Evolutionary conservation across 2,329 filamentous ascomycete species (phyloP).

Genomic region (Phyllachora maydis): DNA sequence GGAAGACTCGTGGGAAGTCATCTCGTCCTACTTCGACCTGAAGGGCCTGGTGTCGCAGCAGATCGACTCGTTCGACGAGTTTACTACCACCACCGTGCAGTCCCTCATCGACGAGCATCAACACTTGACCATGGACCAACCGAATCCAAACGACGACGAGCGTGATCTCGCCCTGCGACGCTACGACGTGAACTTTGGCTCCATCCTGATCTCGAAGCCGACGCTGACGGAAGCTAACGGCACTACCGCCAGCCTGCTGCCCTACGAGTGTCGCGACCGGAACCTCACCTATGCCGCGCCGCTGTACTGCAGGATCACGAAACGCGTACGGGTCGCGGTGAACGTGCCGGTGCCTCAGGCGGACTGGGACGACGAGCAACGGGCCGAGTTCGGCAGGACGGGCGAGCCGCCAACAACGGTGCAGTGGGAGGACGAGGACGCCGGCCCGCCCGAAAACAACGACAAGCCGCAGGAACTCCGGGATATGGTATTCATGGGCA

Average conservation of each 20-base stretch:
- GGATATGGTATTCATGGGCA: constrained; percentile 76
- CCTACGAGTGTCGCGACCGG: constrained; percentile 86
- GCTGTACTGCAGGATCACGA: constrained; percentile 73
- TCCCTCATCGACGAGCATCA: constrained; percentile 87
- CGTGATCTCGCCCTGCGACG: constrained; percentile 69
- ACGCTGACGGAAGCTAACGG: constrained; percentile 89
- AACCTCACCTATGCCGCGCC: constrained; percentile 92
- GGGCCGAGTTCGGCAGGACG: constrained; percentile 29
- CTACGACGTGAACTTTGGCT: constrained; percentile 89
- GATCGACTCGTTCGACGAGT: constrained; percentile 95
- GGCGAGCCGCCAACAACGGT: constrained; percentile 36
- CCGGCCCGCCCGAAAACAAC: constrained; percentile 23
- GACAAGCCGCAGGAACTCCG: constrained; percentile 35
- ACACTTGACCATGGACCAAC: constrained; percentile 81
- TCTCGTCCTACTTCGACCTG: constrained; percentile 86
- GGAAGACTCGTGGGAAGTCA: constrained; percentile 97
- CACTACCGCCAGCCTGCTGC: constrained; percentile 64
- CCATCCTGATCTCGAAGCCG: constrained; percentile 71
- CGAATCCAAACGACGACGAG: constrained; percentile 58
- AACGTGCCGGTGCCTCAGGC: constrained; percentile 48
- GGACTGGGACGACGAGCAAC: constrained; percentile 47
- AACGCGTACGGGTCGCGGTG: constrained; percentile 64
- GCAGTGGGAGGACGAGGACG: constrained; percentile 39
- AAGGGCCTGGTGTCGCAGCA: constrained; percentile 96
- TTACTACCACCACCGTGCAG: constrained; percentile 83